Evolutionary conservation across 2,329 filamentous ascomycete genomes (phyloP), one percentile per base, ranked within the genome.

Genomic region (Chalaropsis thielavioides): DNA sequence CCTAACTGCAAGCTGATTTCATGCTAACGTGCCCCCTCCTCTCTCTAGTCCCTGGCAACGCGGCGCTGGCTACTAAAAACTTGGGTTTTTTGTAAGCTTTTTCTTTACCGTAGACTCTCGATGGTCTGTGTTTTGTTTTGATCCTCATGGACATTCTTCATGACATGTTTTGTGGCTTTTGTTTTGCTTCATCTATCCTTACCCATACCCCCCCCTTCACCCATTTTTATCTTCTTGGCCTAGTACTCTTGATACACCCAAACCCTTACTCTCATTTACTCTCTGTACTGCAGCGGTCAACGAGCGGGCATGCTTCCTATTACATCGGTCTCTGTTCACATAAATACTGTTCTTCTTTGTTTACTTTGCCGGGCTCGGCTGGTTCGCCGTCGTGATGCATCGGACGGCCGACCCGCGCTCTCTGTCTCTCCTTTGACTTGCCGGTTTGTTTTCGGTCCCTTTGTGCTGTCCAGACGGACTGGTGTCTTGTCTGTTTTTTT

Each of bases 41-140:
- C 24, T 7, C 46, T 31, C 65, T 59, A 78, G 76, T 69, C 76
- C 76, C 31, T 78, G 76, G 76, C 76, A 78, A 69, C 76, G 76
- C 67, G 76, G 76, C 67, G 76, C 76, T 58, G 76, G 76, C 49
- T 78, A 78, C 68, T 76, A 78, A 54, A 61, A 62, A 62, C 27
- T n/a, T 38, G 31, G 17, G n/a, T 58, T 58, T 58, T 35, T 58
- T 38, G 54, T 38, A n/a, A 38, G 13, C 54, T 27, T 54, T n/a
- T 46, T 46, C 49, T 58, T 38, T 10, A 17, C 17, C 24, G n/a
- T n/a, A 40, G 38, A 63, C 31, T 10, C 22, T n/a, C 51, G 19
- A 15, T 27, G 38, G 38, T 56, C 49, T 51, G 3, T 56, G 11
- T 41, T 51, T 54, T 63, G 54, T 17, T 38, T 58, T 38, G 24